Conservation (phyloP, 208 protist species). For the Crithidia fasciculata region DNA sequence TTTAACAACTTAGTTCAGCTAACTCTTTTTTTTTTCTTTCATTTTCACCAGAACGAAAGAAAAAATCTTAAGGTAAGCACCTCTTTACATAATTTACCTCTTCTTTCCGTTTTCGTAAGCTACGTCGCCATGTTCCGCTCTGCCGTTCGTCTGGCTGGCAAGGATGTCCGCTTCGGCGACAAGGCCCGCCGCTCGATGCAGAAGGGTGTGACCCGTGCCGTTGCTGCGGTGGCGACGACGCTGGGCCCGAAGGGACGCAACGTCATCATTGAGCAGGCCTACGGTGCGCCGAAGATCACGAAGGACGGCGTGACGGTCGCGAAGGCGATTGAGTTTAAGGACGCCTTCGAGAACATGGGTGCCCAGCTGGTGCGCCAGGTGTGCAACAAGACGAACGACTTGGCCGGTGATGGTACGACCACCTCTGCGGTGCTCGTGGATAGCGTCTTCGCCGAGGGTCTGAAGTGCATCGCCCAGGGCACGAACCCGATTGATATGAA, state of each 20-base stretch:
- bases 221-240: slow-evolving; percentile 96
- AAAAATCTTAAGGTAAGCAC: too few relatives aligned
- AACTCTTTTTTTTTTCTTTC: neutral
- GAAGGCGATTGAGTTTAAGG: slow-evolving; percentile 98
- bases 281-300: slow-evolving; percentile 98
- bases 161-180: slow-evolving; percentile 96
- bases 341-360: slow-evolving; percentile 98
- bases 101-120: neutral
- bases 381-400: slow-evolving; percentile 98
- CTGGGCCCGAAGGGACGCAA: slow-evolving; percentile 99
- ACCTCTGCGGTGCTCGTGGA: slow-evolving; percentile 99
- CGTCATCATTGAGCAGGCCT: slow-evolving; percentile 98
- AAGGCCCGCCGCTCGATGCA: slow-evolving; percentile 94
- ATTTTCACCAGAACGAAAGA: too few relatives aligned
- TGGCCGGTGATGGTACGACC: slow-evolving; percentile 99
- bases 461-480: slow-evolving; percentile 97
- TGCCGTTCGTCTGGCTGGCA: slow-evolving; percentile 63
- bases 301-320: slow-evolving; percentile 99
- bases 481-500: slow-evolving; percentile 99
- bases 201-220: slow-evolving; percentile 95
- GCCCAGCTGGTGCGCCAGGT: slow-evolving; percentile 97
- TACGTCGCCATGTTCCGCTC: slow-evolving; percentile 57
- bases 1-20: neutral
- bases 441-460: slow-evolving; percentile 98
- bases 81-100: slow-evolving; percentile 22